phyloP scores from a whole-genome alignment of 768 basidiomycete species.

The Lactifluus volemus region DNA sequence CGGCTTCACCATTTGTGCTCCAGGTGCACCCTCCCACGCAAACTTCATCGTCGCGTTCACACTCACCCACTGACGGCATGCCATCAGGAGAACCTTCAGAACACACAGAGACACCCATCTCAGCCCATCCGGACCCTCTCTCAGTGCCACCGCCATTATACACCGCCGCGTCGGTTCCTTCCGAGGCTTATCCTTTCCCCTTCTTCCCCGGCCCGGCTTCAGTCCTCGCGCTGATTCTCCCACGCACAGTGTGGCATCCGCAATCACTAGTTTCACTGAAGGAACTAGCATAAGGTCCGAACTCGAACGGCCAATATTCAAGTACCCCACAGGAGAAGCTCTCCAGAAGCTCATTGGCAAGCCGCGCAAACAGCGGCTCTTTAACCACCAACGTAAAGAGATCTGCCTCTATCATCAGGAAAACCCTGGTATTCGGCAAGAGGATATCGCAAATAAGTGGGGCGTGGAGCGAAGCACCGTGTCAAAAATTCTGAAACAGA shows the following conservation, averaged over 20 bases:
- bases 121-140: constrained; percentile 14
- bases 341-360: constrained; percentile 29
- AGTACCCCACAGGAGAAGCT: constrained; percentile 14
- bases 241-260: constrained; percentile 47
- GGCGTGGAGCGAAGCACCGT: constrained; percentile 89
- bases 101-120: constrained; percentile 10
- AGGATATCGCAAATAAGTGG: constrained; percentile 71
- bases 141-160: constrained; percentile 13
- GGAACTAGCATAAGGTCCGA: constrained; percentile 13
- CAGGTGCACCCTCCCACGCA: not conserved
- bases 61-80: constrained; percentile 16
- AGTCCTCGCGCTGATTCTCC: constrained; percentile 54
- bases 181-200: constrained; percentile 13
- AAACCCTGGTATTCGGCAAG: constrained; percentile 66
- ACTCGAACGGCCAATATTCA: constrained; percentile 6
- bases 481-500: constrained; percentile 84
- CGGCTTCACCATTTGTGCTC: not conserved
- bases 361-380: constrained; percentile 65
- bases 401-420: constrained; percentile 63
- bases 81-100: constrained; percentile 16
- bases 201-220: constrained; percentile 12
- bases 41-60: constrained; percentile 12
- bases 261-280: constrained; percentile 45
- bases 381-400: constrained; percentile 61
- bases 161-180: constrained; percentile 6